Evolutionary conservation across 192 early-diverging fungal species (phyloP).

Genomic region (Backusella psychrophila): DNA sequence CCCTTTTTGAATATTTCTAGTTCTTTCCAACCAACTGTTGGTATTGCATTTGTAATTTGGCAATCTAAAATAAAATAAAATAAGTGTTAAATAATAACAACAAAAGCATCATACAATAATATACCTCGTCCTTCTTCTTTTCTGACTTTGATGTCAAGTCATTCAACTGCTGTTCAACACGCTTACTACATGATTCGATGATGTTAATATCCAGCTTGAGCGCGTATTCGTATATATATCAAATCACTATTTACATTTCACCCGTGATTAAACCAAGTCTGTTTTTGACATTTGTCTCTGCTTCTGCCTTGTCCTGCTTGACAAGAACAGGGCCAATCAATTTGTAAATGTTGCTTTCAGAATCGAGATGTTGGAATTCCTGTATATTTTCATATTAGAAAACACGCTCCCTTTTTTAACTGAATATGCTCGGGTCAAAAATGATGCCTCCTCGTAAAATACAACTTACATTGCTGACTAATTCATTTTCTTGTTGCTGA

Average conservation of each 20-base stretch:
- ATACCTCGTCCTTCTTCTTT: slow-evolving; percentile 74
- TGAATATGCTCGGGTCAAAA: neutral
- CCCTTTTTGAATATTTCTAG: neutral
- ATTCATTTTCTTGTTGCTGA: slow-evolving; percentile 93
- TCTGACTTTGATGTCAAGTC: slow-evolving; percentile 84
- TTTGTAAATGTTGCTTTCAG: slow-evolving; percentile 89
- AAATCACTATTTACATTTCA: slow-evolving; percentile 72
- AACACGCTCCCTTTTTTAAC: neutral
- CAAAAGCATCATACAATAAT: neutral
- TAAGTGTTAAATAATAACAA: neutral
- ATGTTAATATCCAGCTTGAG: neutral
- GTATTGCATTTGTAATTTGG: slow-evolving; percentile 29
- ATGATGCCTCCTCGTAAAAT: neutral
- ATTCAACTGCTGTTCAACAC: slow-evolving; percentile 79
- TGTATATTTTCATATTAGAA: slow-evolving; percentile 24
- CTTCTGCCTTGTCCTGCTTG: slow-evolving; percentile 88
- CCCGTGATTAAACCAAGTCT: slow-evolving; percentile 86
- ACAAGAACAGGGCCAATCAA: slow-evolving; percentile 95
- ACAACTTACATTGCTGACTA: slow-evolving; percentile 74
- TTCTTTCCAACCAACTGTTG: slow-evolving; percentile 18
- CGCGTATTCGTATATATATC: neutral
- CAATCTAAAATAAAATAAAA: slow-evolving; percentile 18
- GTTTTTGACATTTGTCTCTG: slow-evolving; percentile 86
- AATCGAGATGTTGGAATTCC: slow-evolving; percentile 86
- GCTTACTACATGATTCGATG: slow-evolving; percentile 52